Percentiles rank a stretch among this genome's conserved stretches.
phyloP scores from a whole-genome alignment of 768 basidiomycete species.

The Tephrocybe sp. region DNA sequence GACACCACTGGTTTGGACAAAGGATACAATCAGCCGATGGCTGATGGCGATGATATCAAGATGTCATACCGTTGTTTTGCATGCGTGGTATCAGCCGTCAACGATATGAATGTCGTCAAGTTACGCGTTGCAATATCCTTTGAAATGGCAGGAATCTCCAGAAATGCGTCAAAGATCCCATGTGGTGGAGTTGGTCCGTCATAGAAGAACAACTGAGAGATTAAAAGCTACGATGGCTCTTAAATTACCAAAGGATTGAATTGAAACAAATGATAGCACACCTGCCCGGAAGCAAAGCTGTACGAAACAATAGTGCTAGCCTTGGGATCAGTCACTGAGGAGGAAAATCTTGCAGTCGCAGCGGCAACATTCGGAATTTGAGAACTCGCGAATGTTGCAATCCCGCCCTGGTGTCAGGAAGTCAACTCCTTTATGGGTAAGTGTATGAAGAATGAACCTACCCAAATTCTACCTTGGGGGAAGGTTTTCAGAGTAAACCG shows the following conservation, averaged over 20 bases:
- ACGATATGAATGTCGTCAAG: neutral
- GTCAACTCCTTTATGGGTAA: no score
- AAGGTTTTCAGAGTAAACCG: conserved; percentile 51
- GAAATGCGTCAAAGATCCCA: conserved; percentile 52
- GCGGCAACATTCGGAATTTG: no score
- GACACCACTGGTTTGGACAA: neutral
- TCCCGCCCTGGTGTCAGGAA: no score
- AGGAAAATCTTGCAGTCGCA: no score
- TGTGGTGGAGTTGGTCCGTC: conserved; percentile 48
- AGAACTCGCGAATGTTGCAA: no score
- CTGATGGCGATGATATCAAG: neutral
- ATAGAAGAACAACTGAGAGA: conserved; percentile 51
- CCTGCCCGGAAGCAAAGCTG: conserved; percentile 32
- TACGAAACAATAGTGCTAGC: conserved; percentile 48
- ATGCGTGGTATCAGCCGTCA: neutral
- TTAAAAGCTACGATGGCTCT: neutral
- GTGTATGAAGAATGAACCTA: conserved; percentile 19
- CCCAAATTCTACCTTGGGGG: conserved; percentile 61
- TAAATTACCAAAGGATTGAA: neutral
- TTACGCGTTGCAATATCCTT: conserved; percentile 37
- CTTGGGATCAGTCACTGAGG: conserved; percentile 46
- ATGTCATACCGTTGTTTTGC: neutral
- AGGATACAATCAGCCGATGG: neutral
- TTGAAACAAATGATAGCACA: conserved; percentile 10
- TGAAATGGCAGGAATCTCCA: conserved; percentile 40